These are phyloP conservation scores for Erodium maritimum DNA, from an alignment of 345 rosid genomes.

Conservation along the genomic window DNA sequence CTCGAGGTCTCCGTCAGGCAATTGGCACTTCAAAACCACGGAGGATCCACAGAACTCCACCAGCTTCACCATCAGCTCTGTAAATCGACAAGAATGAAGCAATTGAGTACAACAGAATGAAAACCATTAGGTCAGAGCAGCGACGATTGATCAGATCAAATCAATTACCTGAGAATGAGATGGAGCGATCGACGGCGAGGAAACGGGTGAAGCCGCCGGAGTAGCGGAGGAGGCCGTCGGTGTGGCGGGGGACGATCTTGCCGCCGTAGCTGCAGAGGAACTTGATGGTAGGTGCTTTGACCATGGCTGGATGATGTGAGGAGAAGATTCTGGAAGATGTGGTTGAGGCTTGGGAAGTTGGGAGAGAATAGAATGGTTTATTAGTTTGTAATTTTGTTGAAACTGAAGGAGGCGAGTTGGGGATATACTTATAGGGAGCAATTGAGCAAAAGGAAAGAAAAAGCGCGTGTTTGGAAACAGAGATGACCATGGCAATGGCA, in stretches of 20 bases:
- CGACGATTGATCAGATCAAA: too few species aligned
- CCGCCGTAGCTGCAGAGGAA: constrained; percentile 86
- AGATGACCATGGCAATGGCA: too few species aligned
- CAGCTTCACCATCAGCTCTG: constrained; percentile 47
- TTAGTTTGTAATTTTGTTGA: background rate
- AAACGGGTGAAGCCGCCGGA: constrained; percentile 74
- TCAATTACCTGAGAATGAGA: constrained; percentile 47
- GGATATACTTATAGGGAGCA: constrained; percentile 1
- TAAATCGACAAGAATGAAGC: background rate
- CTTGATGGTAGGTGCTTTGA: constrained; percentile 23
- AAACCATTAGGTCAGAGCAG: too few species aligned
- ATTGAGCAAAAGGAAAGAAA: background rate
- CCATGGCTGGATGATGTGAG: background rate
- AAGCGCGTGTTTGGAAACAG: background rate
- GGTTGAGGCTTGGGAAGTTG: too few species aligned
- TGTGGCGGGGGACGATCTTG: constrained; percentile 49
- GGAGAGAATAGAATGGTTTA: too few species aligned
- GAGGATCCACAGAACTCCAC: constrained; percentile 45
- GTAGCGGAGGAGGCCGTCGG: constrained; percentile 73
- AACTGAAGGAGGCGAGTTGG: background rate
- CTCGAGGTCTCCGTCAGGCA: too few species aligned
- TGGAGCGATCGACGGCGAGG: constrained; percentile 55
- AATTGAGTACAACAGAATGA: background rate
- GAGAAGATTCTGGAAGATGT: background rate
- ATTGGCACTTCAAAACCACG: constrained; percentile 50